These are phyloP conservation scores for Barnettozyma hawaiiensis DNA, from an alignment of 1,139 yeast species.

Conservation along the genomic window DNA sequence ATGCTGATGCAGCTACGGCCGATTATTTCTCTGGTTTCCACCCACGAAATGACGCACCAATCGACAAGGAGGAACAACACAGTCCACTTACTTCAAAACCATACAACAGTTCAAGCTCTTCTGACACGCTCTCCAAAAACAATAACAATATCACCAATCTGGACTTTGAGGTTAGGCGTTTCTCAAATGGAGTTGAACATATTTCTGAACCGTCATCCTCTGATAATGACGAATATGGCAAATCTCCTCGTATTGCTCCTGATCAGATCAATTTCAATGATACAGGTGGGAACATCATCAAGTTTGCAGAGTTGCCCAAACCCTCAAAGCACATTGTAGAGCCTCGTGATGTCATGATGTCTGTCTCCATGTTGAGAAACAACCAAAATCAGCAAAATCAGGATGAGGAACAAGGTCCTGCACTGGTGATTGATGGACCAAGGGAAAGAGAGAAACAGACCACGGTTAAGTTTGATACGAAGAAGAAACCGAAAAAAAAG, in stretches of 20 bases:
- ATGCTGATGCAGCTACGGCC: not conserved
- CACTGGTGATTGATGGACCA: constrained; percentile 75
- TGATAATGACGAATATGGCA: constrained; percentile 9
- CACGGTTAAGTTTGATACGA: constrained; percentile 22
- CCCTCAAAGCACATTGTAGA: constrained; percentile 52
- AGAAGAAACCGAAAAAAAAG: constrained; percentile 16
- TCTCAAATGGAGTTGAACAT: constrained; percentile 9
- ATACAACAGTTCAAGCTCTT: not conserved
- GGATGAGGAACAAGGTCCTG: constrained; percentile 63
- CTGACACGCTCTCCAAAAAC: not conserved
- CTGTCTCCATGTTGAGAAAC: constrained; percentile 71
- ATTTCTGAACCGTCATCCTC: constrained; percentile 15
- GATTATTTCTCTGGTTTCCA: not conserved
- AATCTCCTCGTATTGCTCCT: constrained; percentile 7
- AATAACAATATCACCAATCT: not conserved
- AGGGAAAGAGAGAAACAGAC: constrained; percentile 50
- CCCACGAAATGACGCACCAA: too few species aligned
- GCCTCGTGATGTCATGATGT: constrained; percentile 80
- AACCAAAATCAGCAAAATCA: constrained; percentile 30
- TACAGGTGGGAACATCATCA: constrained; percentile 31
- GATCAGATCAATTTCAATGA: constrained; percentile 11
- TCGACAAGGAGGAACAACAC: not conserved
- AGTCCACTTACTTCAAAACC: constrained; percentile 3
- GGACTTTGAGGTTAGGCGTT: not conserved
- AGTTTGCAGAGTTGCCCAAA: constrained; percentile 40